Evolutionary conservation across 129 eudicot species (phyloP), one percentile per base, ranked within the genome.

Genomic region (Chrysanthemum seticuspe): DNA sequence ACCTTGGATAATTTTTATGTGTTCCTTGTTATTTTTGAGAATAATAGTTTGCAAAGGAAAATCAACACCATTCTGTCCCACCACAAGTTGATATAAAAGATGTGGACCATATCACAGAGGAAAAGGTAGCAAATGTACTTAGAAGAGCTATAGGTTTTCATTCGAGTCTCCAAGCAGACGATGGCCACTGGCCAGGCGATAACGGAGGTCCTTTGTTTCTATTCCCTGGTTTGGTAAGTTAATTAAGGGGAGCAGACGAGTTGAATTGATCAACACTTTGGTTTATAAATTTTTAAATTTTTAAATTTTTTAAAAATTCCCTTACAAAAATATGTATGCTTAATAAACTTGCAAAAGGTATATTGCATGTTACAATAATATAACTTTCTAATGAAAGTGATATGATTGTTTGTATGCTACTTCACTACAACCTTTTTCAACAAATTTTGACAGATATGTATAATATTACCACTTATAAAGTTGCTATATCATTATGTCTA

Each of bases 161-260:
- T 78, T 94, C 98, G 47, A 90, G 87, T 69, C 74, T 94, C 29
- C 98, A 94, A 78, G 91, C 96, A 13, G 82, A 81, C 64, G 98
- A 94, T 81, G 98, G 98, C 48, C 97, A 94, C 68, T 94, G 97
- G 97, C 87, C 97, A 7, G 98, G 96, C 69, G 98, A 94, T 75
- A 90, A 90, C 74, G 96, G 97, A 29, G 98, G 98, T 44, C 98
- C 98, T 25, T 83, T 90, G 96, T 94, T 94, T 85, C 84, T 94
- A 55, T 57, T 90, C 84, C 97, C 98, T 63, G 97, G 97, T 74
- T 66, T 94, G 92, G 97, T 92, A 64, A 83, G 87, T 27, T 23
- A 10, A 50, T 12, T 68, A 65, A 65, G 65, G 65, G 11, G 45
- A 16, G 16, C 61, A 50, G 47, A 47, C 69, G 67, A n/a, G 29